Evolutionary conservation across 2,329 filamentous ascomycete genomes (phyloP).

Genomic region (Exserohilum turcica): DNA sequence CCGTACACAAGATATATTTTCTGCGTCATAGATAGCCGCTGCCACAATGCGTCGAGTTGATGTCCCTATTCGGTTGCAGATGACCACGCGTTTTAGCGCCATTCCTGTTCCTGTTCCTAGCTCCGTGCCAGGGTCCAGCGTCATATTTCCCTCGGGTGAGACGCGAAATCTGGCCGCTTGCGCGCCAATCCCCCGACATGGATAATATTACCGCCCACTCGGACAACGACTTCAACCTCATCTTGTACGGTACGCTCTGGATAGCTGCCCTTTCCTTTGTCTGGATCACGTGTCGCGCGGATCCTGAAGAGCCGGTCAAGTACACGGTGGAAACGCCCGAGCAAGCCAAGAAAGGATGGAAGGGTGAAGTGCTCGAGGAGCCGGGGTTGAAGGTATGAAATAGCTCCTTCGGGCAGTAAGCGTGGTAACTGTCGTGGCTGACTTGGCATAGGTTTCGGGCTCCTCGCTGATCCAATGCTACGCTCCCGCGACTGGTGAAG

Average conservation of each 20-base stretch:
- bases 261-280: slow-evolving; percentile 29
- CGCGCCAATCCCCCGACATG: slow-evolving; percentile 24
- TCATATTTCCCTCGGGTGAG: slow-evolving; percentile 3
- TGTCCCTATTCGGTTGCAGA: slow-evolving; percentile 15
- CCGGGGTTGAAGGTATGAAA: slow-evolving; percentile 63
- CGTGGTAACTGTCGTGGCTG: neutral
- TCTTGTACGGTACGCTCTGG: slow-evolving; percentile 28
- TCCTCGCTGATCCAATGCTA: slow-evolving; percentile 79
- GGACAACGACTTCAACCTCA: slow-evolving; percentile 28
- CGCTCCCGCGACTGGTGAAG: slow-evolving; percentile 84
- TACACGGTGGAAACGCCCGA: slow-evolving; percentile 69
- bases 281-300: slow-evolving; percentile 34
- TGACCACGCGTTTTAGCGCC: slow-evolving; percentile 24
- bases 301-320: slow-evolving; percentile 54
- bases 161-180: slow-evolving; percentile 9
- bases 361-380: slow-evolving; percentile 62
- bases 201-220: slow-evolving; percentile 31
- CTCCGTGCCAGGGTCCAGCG: slow-evolving; percentile 10
- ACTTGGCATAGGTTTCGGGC: slow-evolving; percentile 57
- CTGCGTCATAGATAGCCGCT: slow-evolving; percentile 1
- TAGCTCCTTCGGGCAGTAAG: neutral
- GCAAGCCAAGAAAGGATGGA: slow-evolving; percentile 59
- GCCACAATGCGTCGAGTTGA: neutral
- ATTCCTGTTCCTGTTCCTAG: neutral
- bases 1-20: too few species aligned